These are phyloP conservation scores for Trypanosoma theileri DNA, from an alignment of 208 protist genomes.

Conservation along the genomic window DNA sequence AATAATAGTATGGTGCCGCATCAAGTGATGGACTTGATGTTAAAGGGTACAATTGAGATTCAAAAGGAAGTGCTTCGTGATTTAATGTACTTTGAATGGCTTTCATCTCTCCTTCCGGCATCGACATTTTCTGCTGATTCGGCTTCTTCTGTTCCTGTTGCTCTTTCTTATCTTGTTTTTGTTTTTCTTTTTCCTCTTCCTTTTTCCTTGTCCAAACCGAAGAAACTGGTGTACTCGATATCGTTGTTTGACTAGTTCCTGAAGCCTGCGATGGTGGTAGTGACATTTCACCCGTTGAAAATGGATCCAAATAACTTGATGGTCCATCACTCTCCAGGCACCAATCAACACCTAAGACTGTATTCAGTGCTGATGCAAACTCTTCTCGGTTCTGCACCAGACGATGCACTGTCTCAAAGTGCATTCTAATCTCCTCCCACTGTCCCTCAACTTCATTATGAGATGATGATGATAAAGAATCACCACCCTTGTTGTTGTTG, in stretches of 20 bases:
- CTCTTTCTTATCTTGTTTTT: background rate
- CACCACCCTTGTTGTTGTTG: background rate
- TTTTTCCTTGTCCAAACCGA: background rate
- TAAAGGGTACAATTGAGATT: slow-evolving; percentile 3
- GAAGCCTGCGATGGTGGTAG: slow-evolving; percentile 14
- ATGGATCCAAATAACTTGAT: background rate
- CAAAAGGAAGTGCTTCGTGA: slow-evolving; percentile 17
- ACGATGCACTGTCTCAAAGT: slow-evolving; percentile 32
- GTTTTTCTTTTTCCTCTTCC: background rate
- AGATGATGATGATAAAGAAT: background rate
- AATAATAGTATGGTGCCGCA: slow-evolving; percentile 6
- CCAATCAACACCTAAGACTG: slow-evolving; percentile 42
- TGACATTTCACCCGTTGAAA: background rate
- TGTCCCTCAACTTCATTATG: slow-evolving; percentile 21
- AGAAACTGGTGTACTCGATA: background rate
- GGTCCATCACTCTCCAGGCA: slow-evolving; percentile 11
- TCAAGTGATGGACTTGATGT: slow-evolving; percentile 5
- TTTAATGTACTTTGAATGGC: slow-evolving; percentile 7
- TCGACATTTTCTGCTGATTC: background rate
- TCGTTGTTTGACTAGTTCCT: background rate
- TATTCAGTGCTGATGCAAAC: slow-evolving; percentile 40
- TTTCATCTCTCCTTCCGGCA: background rate
- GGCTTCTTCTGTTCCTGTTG: background rate
- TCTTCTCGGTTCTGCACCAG: slow-evolving; percentile 51
- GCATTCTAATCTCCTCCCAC: slow-evolving; percentile 44